Evolutionary conservation across 768 basidiomycete species (phyloP).

Genomic region (Mrakia frigida): DNA sequence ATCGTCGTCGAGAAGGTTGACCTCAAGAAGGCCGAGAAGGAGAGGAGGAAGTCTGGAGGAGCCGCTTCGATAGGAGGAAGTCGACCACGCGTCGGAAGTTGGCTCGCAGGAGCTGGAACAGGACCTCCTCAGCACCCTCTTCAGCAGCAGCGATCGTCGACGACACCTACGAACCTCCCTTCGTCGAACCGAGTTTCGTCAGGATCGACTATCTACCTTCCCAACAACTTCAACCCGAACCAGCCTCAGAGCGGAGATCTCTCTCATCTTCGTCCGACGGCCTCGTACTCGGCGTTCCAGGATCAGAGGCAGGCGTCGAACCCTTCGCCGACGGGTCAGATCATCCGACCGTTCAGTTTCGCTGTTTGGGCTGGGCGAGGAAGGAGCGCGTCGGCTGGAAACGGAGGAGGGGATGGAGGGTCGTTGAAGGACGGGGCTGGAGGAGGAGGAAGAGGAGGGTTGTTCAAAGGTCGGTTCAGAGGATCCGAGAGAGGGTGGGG

Average conservation of each 20-base stretch:
- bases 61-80: background rate
- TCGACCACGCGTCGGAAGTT: background rate
- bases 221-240: background rate
- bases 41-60: constrained; percentile 7
- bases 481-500: constrained; percentile 35
- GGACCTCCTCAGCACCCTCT: background rate
- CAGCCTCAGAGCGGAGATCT: background rate
- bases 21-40: constrained; percentile 7
- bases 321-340: background rate
- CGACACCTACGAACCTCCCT: background rate
- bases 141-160: constrained; percentile 10
- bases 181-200: background rate
- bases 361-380: constrained; percentile 44
- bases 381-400: constrained; percentile 27
- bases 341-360: constrained; percentile 45
- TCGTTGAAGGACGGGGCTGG: constrained; percentile 4
- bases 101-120: background rate
- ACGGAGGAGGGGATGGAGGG: constrained; percentile 1
- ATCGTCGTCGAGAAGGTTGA: constrained; percentile 5
- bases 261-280: constrained; percentile 7
- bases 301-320: constrained; percentile 13
- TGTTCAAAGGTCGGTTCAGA: constrained; percentile 31
- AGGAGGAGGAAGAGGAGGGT: constrained; percentile 9
- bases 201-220: background rate
- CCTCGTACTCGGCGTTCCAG: constrained; percentile 12